Base-by-base conservation (phyloP, 345 rosid genomes). In the Corchorus olitorius region DNA sequence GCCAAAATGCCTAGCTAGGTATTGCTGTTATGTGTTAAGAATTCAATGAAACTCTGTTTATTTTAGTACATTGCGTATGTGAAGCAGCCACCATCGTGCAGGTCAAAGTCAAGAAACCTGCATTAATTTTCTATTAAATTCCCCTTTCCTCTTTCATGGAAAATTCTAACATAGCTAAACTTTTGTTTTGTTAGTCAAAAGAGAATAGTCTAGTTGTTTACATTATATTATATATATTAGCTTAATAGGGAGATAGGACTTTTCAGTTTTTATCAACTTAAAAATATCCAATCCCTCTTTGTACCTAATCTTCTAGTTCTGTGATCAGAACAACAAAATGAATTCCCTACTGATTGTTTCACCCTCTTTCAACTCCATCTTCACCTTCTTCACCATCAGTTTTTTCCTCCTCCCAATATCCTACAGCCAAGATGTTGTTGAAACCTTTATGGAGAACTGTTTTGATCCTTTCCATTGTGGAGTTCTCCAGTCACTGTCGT, bases 331-430 rank as follows among this genome's bases (percentile, higher is more conserved):
- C 67, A 35, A 7, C 20, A 37, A 65, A 65, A 65, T 39, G 69
- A 48, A 17, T 41, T 39, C 3, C 9, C 49, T 39, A n/a, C 1
- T 39, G 33, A 8, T n/a, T 22, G 7, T n/a, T 41, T 9, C 27
- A 39, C 2, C 15, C 49, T 48, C 6, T 65, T 2, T 22, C 50
- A 39, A 39, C 22, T 37, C 14, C 68, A 64, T 37, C 50, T 27
- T 39, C 67, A 37, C 67, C 45, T 63, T 16, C 46, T 63, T 35
- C 67, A 15, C 16, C 0, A 37, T 39, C 67, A 16, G 11, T 6
- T 63, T 63, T 16, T 65, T n/a, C 14, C 22, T 65, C 69, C 50
- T 49, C 69, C 50, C 69, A 39, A n/a, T 39, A 17, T 39, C 69
- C 17, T n/a, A 39, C 27, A 8, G 49, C 69, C 14, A 39, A 65